These are phyloP conservation scores for Oligophagozyma castellii DNA, from an alignment of 1,139 yeast species.

Conservation along the genomic window DNA sequence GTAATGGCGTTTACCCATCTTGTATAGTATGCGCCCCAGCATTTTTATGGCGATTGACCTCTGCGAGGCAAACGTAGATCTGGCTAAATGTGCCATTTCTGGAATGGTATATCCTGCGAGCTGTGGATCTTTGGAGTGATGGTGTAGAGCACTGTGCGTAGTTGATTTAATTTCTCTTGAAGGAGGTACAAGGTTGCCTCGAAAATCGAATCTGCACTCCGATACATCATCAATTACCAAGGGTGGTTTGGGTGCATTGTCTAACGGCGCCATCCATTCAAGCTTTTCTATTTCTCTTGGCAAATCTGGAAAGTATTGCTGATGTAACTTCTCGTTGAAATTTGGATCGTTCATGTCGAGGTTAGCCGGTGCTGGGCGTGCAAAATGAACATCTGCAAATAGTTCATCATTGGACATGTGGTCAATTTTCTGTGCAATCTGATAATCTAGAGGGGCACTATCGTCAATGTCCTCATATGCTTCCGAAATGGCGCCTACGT, in stretches of 20 bases:
- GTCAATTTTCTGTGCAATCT: constrained; percentile 29
- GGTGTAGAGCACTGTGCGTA: constrained; percentile 66
- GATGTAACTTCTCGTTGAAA: constrained; percentile 66
- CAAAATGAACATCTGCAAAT: constrained; percentile 45
- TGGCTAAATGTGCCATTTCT: constrained; percentile 66
- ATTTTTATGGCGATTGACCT: constrained; percentile 78
- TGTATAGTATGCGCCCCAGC: constrained; percentile 73
- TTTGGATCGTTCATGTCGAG: constrained; percentile 61
- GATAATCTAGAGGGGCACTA: constrained; percentile 32
- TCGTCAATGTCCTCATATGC: constrained; percentile 28
- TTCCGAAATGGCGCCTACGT: constrained; percentile 2
- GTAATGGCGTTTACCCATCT: constrained; percentile 50
- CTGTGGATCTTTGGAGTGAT: constrained; percentile 79
- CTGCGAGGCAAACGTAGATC: constrained; percentile 77
- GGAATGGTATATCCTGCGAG: constrained; percentile 84
- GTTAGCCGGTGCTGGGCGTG: constrained; percentile 31
- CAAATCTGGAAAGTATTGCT: constrained; percentile 77
- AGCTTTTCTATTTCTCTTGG: constrained; percentile 72
- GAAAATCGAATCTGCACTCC: constrained; percentile 76
- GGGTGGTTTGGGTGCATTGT: constrained; percentile 24
- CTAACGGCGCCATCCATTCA: constrained; percentile 70
- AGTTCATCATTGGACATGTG: constrained; percentile 32
- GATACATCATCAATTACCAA: constrained; percentile 45
- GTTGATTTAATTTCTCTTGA: constrained; percentile 31
- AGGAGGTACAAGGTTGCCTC: constrained; percentile 60